These are phyloP conservation scores for Ramularia endophylla DNA, from an alignment of 2,329 filamentous ascomycete genomes.

Conservation along the genomic window DNA sequence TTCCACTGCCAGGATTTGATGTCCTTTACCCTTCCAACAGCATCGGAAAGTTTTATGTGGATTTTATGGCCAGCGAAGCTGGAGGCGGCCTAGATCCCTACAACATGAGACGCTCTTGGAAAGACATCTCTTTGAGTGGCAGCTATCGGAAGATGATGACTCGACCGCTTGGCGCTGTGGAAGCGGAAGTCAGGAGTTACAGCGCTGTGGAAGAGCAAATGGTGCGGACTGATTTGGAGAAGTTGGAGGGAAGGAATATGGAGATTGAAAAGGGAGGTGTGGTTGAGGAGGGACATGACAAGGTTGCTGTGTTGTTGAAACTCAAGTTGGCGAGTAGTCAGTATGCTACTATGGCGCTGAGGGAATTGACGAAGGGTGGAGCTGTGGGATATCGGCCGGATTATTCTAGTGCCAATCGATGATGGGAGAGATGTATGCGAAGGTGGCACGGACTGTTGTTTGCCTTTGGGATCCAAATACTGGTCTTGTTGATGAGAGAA, in stretches of 20 bases:
- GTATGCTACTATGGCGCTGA: conserved; percentile 77
- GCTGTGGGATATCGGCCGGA: conserved; percentile 60
- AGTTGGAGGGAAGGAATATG: conserved; percentile 36
- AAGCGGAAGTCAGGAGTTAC: conserved; percentile 67
- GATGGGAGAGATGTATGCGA: no score
- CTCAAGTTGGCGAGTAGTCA: conserved; percentile 73
- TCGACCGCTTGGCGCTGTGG: conserved; percentile 53
- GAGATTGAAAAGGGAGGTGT: conserved; percentile 16
- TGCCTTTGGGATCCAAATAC: no score
- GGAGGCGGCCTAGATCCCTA: conserved; percentile 77
- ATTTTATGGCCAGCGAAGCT: conserved; percentile 74
- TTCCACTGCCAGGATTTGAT: conserved; percentile 89
- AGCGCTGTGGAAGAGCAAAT: conserved; percentile 70
- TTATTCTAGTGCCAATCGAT: conserved; percentile 37
- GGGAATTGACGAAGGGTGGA: conserved; percentile 68
- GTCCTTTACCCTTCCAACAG: conserved; percentile 79
- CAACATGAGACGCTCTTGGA: conserved; percentile 79
- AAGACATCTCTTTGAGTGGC: conserved; percentile 82
- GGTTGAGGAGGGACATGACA: conserved; percentile 31
- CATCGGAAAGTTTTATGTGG: conserved; percentile 74
- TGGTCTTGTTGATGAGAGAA: no score
- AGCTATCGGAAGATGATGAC: conserved; percentile 82
- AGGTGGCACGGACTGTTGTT: no score
- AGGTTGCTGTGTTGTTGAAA: conserved; percentile 64
- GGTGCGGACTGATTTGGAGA: conserved; percentile 79